phyloP scores from a whole-genome alignment of 73 alveolate genomes.

The Tetrahymena borealis region DNA sequence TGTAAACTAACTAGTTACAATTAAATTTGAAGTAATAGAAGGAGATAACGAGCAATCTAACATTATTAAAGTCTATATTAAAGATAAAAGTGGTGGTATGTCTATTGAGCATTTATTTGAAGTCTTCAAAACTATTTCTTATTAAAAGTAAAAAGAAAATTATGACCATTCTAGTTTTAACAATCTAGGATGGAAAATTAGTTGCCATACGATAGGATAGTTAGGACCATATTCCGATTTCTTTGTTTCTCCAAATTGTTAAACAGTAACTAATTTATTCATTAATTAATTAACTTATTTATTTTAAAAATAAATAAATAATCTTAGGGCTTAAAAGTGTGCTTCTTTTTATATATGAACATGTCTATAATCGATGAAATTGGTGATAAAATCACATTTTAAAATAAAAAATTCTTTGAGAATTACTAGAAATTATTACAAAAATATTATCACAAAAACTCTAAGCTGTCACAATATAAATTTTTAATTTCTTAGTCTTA shows the following conservation, averaged over 20 bases:
- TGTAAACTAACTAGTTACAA: too few relatives aligned
- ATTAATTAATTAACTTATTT: neutral
- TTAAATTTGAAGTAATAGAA: neutral
- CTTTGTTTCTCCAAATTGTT: neutral
- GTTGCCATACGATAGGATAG: neutral
- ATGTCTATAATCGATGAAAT: neutral
- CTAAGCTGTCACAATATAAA: neutral
- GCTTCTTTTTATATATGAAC: neutral
- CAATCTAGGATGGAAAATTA: neutral
- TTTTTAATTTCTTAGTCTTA: too few relatives aligned
- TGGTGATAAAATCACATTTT: neutral
- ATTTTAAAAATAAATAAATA: neutral
- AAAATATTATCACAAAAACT: neutral
- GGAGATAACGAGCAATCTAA: neutral
- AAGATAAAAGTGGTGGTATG: neutral
- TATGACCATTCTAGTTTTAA: neutral
- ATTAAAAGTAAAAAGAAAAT: neutral
- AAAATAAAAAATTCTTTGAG: neutral
- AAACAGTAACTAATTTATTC: neutral
- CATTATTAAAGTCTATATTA: neutral
- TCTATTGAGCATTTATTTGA: neutral
- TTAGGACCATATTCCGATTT: neutral
- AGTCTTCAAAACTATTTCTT: neutral
- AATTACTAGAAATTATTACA: neutral
- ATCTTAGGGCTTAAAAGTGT: neutral